These are phyloP conservation scores for Collybiopsis luxurians DNA, from an alignment of 768 basidiomycete genomes.

Conservation along the genomic window DNA sequence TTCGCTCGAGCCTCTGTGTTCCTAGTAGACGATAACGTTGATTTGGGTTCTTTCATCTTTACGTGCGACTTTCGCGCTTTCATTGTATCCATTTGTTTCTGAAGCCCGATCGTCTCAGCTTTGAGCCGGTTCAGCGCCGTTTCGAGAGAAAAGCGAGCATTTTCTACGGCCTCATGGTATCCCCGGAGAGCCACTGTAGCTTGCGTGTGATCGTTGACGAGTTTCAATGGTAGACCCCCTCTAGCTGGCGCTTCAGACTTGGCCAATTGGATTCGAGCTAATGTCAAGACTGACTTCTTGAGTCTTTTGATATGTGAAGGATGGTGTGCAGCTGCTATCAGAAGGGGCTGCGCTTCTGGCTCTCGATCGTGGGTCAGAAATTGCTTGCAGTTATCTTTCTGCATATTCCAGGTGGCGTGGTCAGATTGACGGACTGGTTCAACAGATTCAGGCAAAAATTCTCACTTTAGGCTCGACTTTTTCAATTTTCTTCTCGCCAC, in stretches of 20 bases:
- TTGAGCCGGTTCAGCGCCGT: neutral
- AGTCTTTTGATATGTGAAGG: constrained; percentile 33
- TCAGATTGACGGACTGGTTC: neutral
- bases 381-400: too few relatives aligned
- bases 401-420: too few relatives aligned
- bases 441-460: too few relatives aligned
- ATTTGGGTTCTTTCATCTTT: too few relatives aligned
- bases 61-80: too few relatives aligned
- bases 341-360: constrained; percentile 21
- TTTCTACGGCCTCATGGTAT: neutral
- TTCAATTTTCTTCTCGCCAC: neutral
- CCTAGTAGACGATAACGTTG: too few relatives aligned
- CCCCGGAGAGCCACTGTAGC: neutral
- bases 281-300: constrained; percentile 24
- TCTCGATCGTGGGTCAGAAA: neutral
- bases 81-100: neutral
- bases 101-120: neutral
- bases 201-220: neutral
- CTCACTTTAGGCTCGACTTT: neutral
- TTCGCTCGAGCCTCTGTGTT: too few relatives aligned
- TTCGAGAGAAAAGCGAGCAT: neutral
- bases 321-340: constrained; percentile 47
- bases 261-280: constrained; percentile 5
- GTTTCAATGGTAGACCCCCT: neutral
- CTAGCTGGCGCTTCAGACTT: neutral